phyloP scores from a whole-genome alignment of 1,284 basidiomycete species.

The Abortiporus biennis region DNA sequence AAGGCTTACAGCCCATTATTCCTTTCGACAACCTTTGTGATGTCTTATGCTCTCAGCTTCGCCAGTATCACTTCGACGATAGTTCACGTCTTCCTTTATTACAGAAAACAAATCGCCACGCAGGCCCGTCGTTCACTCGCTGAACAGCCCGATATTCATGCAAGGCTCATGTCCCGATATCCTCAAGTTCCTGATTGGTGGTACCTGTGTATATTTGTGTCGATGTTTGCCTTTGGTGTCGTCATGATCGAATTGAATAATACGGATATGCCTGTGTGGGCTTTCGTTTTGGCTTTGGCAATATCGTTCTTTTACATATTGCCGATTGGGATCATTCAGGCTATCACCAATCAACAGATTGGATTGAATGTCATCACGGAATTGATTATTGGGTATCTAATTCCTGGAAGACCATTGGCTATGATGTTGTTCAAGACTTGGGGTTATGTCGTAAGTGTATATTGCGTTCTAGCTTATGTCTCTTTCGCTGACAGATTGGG shows the following conservation, averaged over 20 bases:
- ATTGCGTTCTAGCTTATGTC: background rate
- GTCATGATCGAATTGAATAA: constrained; percentile 64
- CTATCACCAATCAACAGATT: constrained; percentile 58
- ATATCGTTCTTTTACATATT: constrained; percentile 48
- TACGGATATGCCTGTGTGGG: constrained; percentile 62
- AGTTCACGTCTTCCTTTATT: constrained; percentile 76
- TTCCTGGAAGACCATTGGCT: constrained; percentile 48
- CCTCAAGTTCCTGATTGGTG: constrained; percentile 72
- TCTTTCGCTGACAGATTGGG: background rate
- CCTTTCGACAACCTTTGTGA: constrained; percentile 3
- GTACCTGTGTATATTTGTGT: constrained; percentile 42
- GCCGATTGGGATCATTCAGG: constrained; percentile 64
- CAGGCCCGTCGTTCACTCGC: constrained; percentile 56
- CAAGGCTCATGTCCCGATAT: constrained; percentile 80
- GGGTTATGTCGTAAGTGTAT: constrained; percentile 34
- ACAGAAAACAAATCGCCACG: constrained; percentile 72
- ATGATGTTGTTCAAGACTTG: constrained; percentile 59
- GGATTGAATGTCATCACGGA: constrained; percentile 50
- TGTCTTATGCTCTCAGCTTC: constrained; percentile 4
- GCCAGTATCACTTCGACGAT: constrained; percentile 30
- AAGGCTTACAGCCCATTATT: constrained; percentile 2
- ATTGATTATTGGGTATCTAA: constrained; percentile 40
- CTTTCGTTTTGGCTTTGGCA: constrained; percentile 36
- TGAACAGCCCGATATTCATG: constrained; percentile 84
- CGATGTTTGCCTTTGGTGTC: constrained; percentile 58